Base-by-base conservation (phyloP, 345 rosid species). In the Trapa bicornis region DNA sequence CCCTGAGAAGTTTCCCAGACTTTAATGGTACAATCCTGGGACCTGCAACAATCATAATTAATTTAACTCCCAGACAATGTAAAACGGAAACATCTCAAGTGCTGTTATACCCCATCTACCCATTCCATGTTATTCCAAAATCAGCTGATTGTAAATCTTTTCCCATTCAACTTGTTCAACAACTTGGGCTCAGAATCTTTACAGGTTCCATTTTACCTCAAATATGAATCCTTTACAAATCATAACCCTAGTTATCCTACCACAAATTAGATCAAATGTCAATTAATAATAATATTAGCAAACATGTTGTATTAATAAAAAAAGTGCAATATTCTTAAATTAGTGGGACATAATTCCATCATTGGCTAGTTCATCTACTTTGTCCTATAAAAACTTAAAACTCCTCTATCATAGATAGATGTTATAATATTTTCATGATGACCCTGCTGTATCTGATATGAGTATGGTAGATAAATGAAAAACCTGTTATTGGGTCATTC, bases 1-100 rank as follows among this genome's bases (percentile, higher is more conserved):
- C 99, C 99, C 68, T 91, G 96, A 9, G 96, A 73, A 36, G 99
- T 89, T 83, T 94, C 99, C 99, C 97, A 94, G 73, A 94, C 83
- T 86, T 94, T 94, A 68, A 94, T 87, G 36, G 95, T 86, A 77
- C 97, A 89, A 69, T 91, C 97, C 80, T 94, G 96, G 57, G 99
- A 91, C 67, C 97, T 91, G 85, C 70, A 73, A 73, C 56, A 74
- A 67, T 71, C 65, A 29, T 73, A 38, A 65, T 53, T 42, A 22
- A 66, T 9, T 22, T 22, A 5, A 71, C 71, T 39, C 56, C 38
- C 11, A 68, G 7, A 47, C 64, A 72, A 15, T 29, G 48, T 42
- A 22, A 43, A 65, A 14, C 42, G 6, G 43, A 42, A 11, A 65
- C 22, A 50, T 5, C 22, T 65, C 6, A 43, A 41, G 37, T 12